Evolutionary conservation across 495 filamentous ascomycete genomes (phyloP).

Genomic region (Cenococcum geophilum): DNA sequence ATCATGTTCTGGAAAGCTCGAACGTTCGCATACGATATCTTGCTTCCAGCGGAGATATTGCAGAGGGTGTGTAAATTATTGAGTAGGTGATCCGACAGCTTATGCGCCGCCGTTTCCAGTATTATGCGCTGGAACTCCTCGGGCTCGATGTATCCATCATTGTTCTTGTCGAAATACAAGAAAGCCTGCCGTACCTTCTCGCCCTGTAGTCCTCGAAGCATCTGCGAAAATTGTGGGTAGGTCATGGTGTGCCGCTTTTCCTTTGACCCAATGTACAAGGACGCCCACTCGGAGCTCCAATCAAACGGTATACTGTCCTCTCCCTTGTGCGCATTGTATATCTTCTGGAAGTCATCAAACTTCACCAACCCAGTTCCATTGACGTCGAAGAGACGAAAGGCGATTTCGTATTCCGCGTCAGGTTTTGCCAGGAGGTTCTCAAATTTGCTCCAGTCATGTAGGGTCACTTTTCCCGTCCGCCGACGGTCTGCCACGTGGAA

Average conservation of each 20-base stretch:
- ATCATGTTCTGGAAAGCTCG: slow-evolving; percentile 96
- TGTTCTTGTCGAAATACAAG: slow-evolving; percentile 81
- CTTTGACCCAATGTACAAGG: slow-evolving; percentile 80
- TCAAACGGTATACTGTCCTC: slow-evolving; percentile 81
- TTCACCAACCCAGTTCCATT: slow-evolving; percentile 75
- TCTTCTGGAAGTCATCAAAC: slow-evolving; percentile 73
- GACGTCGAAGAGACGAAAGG: slow-evolving; percentile 89
- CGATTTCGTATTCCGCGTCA: slow-evolving; percentile 98
- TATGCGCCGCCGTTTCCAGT: slow-evolving; percentile 85
- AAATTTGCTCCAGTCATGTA: slow-evolving; percentile 86
- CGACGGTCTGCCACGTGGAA: slow-evolving; percentile 82
- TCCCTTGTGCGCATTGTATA: slow-evolving; percentile 79
- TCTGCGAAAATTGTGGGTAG: slow-evolving; percentile 96
- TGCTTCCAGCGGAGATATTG: slow-evolving; percentile 86
- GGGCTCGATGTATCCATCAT: slow-evolving; percentile 95
- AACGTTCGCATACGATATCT: slow-evolving; percentile 95
- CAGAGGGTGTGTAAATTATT: slow-evolving; percentile 88
- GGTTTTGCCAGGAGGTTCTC: slow-evolving; percentile 90
- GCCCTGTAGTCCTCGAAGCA: slow-evolving; percentile 92
- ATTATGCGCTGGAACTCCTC: slow-evolving; percentile 97
- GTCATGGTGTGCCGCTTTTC: slow-evolving; percentile 80
- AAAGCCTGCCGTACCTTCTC: slow-evolving; percentile 95
- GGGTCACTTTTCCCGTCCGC: slow-evolving; percentile 59
- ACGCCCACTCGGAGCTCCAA: slow-evolving; percentile 97
- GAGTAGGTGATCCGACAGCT: slow-evolving; percentile 94